Evolutionary conservation across 495 filamentous ascomycete genomes (phyloP).

Genomic region (Neurospora tetraspora): DNA sequence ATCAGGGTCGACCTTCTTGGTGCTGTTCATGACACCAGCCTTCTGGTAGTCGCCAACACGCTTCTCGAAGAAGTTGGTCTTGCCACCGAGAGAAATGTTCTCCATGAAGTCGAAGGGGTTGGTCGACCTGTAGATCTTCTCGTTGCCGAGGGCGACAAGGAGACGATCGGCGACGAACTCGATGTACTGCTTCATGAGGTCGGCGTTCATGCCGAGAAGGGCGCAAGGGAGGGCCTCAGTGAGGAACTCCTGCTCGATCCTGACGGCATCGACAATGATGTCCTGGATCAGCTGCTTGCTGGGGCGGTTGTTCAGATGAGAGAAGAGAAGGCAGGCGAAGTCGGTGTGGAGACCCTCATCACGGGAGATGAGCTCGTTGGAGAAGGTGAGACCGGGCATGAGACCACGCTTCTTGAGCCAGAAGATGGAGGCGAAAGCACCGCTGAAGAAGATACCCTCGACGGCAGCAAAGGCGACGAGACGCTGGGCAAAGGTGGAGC

Average conservation of each 20-base stretch:
- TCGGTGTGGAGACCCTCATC: constrained; percentile 99
- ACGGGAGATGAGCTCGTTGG: constrained; percentile 98
- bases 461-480: constrained; percentile 96
- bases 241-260: constrained; percentile 95
- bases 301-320: constrained; percentile 85
- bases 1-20: constrained; percentile 60
- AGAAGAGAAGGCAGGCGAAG: constrained; percentile 95
- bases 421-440: constrained; percentile 99
- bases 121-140: constrained; percentile 80
- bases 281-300: constrained; percentile 67
- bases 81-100: constrained; percentile 94
- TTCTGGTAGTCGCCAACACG: constrained; percentile 99
- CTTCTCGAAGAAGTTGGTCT: constrained; percentile 99
- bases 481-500: constrained; percentile 89
- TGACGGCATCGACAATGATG: constrained; percentile 89
- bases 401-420: constrained; percentile 99
- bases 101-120: constrained; percentile 99
- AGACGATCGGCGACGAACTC: constrained; percentile 98
- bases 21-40: constrained; percentile 93
- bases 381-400: constrained; percentile 97
- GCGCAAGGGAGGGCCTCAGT: constrained; percentile 87
- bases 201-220: constrained; percentile 94
- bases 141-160: constrained; percentile 81
- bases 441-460: constrained; percentile 99
- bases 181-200: constrained; percentile 98